phyloP scores from a whole-genome alignment of 768 basidiomycete genomes.

The Kwoniella dendrophila region DNA sequence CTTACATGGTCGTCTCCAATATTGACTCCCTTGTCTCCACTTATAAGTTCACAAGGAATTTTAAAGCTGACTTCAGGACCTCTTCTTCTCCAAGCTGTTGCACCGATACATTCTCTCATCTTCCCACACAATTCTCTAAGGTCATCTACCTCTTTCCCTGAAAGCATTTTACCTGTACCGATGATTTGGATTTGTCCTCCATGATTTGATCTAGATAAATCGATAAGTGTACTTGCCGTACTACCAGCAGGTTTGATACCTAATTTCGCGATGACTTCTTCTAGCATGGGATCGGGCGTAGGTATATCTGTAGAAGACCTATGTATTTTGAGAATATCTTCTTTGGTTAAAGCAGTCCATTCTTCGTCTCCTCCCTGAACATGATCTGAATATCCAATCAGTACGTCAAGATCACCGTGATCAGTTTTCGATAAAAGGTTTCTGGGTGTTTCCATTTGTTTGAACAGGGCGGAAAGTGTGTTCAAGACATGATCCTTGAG shows the following conservation, averaged over 20 bases:
- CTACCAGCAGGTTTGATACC: conserved; percentile 2
- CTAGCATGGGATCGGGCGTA: background rate
- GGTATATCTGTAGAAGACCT: background rate
- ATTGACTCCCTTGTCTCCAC: background rate
- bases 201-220: background rate
- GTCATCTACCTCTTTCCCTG: conserved; percentile 9
- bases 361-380: conserved; percentile 17
- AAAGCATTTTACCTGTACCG: conserved; percentile 15
- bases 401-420: conserved; percentile 47
- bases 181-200: conserved; percentile 4
- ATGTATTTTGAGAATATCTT: background rate
- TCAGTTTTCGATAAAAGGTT: conserved; percentile 25
- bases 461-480: conserved; percentile 11
- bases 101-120: conserved; percentile 6
- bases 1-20: conserved; percentile 21
- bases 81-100: conserved; percentile 26
- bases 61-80: conserved; percentile 28
- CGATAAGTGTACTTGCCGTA: background rate
- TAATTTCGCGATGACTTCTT: background rate
- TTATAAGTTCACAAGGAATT: conserved; percentile 21
- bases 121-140: conserved; percentile 10
- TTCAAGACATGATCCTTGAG: conserved; percentile 12
- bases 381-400: conserved; percentile 7
- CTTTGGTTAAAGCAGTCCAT: background rate
- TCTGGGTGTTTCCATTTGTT: conserved; percentile 9